Evolutionary conservation across 305 asterid genomes (phyloP).

Genomic region (Nicotiana rustica): DNA sequence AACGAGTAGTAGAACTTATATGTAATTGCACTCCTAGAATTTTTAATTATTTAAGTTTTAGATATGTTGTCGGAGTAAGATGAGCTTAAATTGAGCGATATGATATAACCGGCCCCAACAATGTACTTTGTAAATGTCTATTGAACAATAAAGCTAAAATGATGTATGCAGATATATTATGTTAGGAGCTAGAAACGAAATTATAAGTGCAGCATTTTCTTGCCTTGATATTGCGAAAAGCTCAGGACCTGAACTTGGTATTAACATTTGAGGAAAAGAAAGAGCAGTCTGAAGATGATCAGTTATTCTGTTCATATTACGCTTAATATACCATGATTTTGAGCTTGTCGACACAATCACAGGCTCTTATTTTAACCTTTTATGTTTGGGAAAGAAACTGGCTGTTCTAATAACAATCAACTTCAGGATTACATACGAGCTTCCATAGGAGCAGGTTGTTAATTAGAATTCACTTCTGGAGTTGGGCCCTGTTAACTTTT

Average conservation of each 20-base stretch:
- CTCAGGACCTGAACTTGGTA: not conserved
- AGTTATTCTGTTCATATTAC: too few species aligned
- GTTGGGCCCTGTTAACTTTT: too few species aligned
- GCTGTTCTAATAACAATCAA: too few species aligned
- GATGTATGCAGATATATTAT: not conserved
- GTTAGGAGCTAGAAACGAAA: not conserved
- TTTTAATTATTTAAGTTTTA: not conserved
- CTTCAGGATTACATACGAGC: too few species aligned
- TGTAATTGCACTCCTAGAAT: not conserved
- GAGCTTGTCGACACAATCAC: too few species aligned
- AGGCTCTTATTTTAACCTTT: too few species aligned
- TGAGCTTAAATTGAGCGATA: not conserved
- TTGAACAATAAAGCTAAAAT: not conserved
- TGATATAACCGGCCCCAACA: not conserved
- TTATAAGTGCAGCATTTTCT: not conserved
- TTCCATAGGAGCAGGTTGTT: too few species aligned
- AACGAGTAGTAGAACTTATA: constrained; percentile 38
- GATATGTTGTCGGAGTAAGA: not conserved
- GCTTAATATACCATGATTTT: too few species aligned
- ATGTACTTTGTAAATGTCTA: not conserved
- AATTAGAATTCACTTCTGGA: too few species aligned
- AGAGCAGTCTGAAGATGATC: not conserved
- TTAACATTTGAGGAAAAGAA: not conserved
- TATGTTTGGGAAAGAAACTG: too few species aligned
- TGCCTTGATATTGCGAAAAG: not conserved